These are phyloP conservation scores for Hortiboletus flavorubellus DNA, from an alignment of 768 basidiomycete species.

Conservation along the genomic window DNA sequence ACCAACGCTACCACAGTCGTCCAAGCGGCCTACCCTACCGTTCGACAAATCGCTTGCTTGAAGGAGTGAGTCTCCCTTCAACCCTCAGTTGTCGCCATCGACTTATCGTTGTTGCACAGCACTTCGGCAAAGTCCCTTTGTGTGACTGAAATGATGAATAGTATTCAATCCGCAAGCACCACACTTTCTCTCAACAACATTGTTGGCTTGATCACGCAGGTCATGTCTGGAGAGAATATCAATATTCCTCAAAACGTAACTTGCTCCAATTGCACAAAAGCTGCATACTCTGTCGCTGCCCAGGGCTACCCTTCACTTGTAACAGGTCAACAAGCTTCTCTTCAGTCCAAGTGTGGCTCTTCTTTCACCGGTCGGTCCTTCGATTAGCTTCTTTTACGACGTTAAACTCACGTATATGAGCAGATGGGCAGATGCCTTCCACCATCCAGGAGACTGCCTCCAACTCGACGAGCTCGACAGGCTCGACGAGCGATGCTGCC, in stretches of 20 bases:
- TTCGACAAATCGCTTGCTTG: slow-evolving; percentile 56
- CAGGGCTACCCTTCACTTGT: slow-evolving; percentile 36
- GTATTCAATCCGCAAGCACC: slow-evolving; percentile 40
- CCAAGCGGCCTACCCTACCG: slow-evolving; percentile 47
- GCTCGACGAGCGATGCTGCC: slow-evolving; percentile 18
- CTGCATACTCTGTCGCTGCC: slow-evolving; percentile 43
- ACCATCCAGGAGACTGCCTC: slow-evolving; percentile 21
- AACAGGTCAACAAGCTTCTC: slow-evolving; percentile 22
- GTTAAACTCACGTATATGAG: slow-evolving; percentile 1
- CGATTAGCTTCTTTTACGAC: not conserved
- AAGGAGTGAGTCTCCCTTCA: slow-evolving; percentile 50
- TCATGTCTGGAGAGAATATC: slow-evolving; percentile 2
- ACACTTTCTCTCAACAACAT: slow-evolving; percentile 23
- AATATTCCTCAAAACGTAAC: slow-evolving; percentile 36
- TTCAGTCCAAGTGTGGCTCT: slow-evolving; percentile 44
- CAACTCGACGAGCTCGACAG: slow-evolving; percentile 17
- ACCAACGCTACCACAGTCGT: slow-evolving; percentile 26
- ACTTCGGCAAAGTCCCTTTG: slow-evolving; percentile 47
- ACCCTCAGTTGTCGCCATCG: not conserved
- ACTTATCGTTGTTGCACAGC: slow-evolving; percentile 18
- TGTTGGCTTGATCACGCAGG: slow-evolving; percentile 7
- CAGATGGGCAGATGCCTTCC: slow-evolving; percentile 33
- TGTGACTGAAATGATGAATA: slow-evolving; percentile 52
- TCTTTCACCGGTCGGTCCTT: slow-evolving; percentile 48
- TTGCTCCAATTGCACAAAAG: slow-evolving; percentile 55